These are phyloP conservation scores for Fusarium brevicatenulatum DNA, from an alignment of 2,329 filamentous ascomycete genomes.

Conservation along the genomic window DNA sequence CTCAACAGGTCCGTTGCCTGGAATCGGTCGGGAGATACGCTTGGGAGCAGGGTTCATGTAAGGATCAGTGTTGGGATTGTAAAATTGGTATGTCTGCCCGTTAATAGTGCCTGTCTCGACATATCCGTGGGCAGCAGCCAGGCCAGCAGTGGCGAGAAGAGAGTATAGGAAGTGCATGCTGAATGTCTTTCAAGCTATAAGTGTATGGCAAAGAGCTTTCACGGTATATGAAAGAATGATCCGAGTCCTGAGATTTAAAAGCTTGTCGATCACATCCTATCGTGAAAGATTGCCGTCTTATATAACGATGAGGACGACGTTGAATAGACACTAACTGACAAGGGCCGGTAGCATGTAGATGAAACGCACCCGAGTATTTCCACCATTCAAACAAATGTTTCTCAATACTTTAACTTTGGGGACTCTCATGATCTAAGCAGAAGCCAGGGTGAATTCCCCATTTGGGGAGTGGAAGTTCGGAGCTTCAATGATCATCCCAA, in stretches of 20 bases:
- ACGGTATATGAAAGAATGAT: neutral
- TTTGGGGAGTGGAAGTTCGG: slow-evolving; percentile 12
- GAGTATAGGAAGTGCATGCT: slow-evolving; percentile 42
- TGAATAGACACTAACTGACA: neutral
- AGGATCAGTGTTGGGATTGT: slow-evolving; percentile 55
- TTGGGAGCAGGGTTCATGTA: slow-evolving; percentile 56
- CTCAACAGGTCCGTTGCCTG: slow-evolving; percentile 67
- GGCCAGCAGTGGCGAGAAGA: slow-evolving; percentile 48
- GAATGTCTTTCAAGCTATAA: neutral
- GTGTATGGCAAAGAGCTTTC: neutral
- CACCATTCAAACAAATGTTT: slow-evolving; percentile 33
- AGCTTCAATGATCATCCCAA: slow-evolving; percentile 22
- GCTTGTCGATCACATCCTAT: slow-evolving; percentile 11
- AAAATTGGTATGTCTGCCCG: slow-evolving; percentile 48
- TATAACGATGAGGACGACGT: neutral
- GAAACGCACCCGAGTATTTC: slow-evolving; percentile 27
- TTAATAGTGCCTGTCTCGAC: slow-evolving; percentile 58
- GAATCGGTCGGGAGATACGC: slow-evolving; percentile 66
- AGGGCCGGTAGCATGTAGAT: slow-evolving; percentile 12
- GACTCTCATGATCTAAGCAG: neutral
- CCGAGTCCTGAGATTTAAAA: slow-evolving; percentile 1
- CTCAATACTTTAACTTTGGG: slow-evolving; percentile 6
- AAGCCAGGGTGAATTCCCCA: slow-evolving; percentile 16
- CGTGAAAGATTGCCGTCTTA: slow-evolving; percentile 19
- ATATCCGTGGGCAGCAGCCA: slow-evolving; percentile 60